Evolutionary conservation across 2,329 filamentous ascomycete genomes (phyloP).

Genomic region (Microsporum canis): DNA sequence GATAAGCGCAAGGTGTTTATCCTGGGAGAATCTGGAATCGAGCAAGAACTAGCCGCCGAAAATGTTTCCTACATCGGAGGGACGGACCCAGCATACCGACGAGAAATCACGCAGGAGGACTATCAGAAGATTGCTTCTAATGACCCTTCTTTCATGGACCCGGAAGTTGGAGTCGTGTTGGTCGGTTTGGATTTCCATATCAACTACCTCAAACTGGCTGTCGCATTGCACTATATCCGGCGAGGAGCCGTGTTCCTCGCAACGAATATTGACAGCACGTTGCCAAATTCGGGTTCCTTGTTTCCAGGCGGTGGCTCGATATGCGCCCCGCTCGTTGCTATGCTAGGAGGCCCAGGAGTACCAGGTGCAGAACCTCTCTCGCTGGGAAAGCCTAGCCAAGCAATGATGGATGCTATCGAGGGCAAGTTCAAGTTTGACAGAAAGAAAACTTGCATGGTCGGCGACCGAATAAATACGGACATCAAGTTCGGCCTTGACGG

Average conservation of each 20-base stretch:
- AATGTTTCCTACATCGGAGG: slow-evolving; percentile 72
- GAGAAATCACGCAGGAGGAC: slow-evolving; percentile 70
- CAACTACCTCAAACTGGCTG: slow-evolving; percentile 84
- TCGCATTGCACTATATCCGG: slow-evolving; percentile 75
- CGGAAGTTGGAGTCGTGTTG: slow-evolving; percentile 80
- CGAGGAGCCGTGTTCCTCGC: slow-evolving; percentile 75
- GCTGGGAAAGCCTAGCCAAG: slow-evolving; percentile 89
- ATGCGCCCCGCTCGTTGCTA: slow-evolving; percentile 64
- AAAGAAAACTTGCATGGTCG: slow-evolving; percentile 83
- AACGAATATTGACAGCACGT: slow-evolving; percentile 83
- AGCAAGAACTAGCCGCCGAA: slow-evolving; percentile 74
- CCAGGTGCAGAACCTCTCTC: slow-evolving; percentile 56
- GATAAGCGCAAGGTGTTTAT: slow-evolving; percentile 90
- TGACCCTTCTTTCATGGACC: slow-evolving; percentile 64
- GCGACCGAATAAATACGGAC: slow-evolving; percentile 86
- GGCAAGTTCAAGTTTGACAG: slow-evolving; percentile 87
- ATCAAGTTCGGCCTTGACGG: slow-evolving; percentile 92
- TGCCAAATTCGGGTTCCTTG: slow-evolving; percentile 68
- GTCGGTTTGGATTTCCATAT: slow-evolving; percentile 87
- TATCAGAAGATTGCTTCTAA: slow-evolving; percentile 61
- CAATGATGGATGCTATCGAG: slow-evolving; percentile 99
- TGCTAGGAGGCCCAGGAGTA: slow-evolving; percentile 37
- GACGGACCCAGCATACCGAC: slow-evolving; percentile 64
- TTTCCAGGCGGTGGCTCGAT: slow-evolving; percentile 88
- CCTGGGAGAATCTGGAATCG: slow-evolving; percentile 81